Evolutionary conservation across 139 green algal species (phyloP), one percentile per base, ranked within the genome.

Genomic region (Coelastrella sp.): DNA sequence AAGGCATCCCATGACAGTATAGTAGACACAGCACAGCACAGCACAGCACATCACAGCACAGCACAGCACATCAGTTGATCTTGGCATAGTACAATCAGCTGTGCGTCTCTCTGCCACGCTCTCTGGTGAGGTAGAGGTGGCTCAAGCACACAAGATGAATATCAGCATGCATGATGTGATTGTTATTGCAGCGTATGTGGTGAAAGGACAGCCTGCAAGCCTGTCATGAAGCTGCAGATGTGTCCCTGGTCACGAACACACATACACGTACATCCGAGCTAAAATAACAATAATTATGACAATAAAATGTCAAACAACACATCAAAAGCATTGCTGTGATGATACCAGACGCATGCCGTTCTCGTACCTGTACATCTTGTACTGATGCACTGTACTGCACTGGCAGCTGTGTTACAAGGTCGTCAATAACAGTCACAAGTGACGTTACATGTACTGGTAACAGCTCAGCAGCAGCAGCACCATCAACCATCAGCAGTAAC

Each of bases 391-490:
- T 66, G 49, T 88, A 88, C 84, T 88, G 84, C 68, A 19, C 49
- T 22, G 84, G 84, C 68, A 88, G 84, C 68, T 88, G 84, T 3
- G 17, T n/a, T 7, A 66, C 49, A 22, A 88, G 49, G 58, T 88
- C 84, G 4, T 88, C 84, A 59, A 88, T 81, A 12, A 88, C 84
- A 24, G 84, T 88, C 57, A 88, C 35, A n/a, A 88, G 27, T 27
- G 68, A 88, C 12, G 35, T 81, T n/a, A 88, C 68, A 68, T 88
- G 84, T 5, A 59, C 8, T 6, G 84, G 49, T 58, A 7, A 56
- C 84, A 88, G 49, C 22, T 81, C 68, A 80, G 68, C 68, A 22
- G 49, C 84, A 59, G 56, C 58, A 59, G 63, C 84, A 88, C 84
- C 84, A 68, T 88, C 68, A 5, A 88, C 19, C 8, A 81, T 35